Evolutionary conservation across 805 yeast species (phyloP).

Genomic region (Wickerhamomyces pijperi): DNA sequence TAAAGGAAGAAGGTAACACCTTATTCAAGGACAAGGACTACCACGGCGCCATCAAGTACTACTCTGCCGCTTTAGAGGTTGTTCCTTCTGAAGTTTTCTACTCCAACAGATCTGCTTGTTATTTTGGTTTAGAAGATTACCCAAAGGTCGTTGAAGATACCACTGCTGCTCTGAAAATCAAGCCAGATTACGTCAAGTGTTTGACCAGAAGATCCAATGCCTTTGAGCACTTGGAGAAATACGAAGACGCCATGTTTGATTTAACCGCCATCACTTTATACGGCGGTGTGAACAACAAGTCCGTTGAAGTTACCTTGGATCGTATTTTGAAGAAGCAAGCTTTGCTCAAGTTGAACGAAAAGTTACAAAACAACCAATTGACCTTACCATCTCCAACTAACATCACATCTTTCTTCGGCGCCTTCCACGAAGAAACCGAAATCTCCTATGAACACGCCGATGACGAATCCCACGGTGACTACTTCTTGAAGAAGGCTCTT

Average conservation of each 20-base stretch:
- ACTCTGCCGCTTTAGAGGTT: slow-evolving; percentile 65
- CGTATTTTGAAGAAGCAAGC: slow-evolving; percentile 77
- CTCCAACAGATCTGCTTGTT: slow-evolving; percentile 95
- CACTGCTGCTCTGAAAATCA: slow-evolving; percentile 70
- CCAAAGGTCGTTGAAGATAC: slow-evolving; percentile 85
- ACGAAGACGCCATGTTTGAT: slow-evolving; percentile 82
- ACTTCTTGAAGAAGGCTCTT: slow-evolving; percentile 55
- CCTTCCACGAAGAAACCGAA: slow-evolving; percentile 55
- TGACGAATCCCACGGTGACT: slow-evolving; percentile 45
- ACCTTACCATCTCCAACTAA: slow-evolving; percentile 77
- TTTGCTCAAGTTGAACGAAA: slow-evolving; percentile 54
- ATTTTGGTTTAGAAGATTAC: slow-evolving; percentile 67
- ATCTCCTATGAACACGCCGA: slow-evolving; percentile 27
- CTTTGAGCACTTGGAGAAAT: slow-evolving; percentile 69
- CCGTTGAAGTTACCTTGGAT: slow-evolving; percentile 74
- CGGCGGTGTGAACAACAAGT: slow-evolving; percentile 72
- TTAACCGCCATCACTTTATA: slow-evolving; percentile 78
- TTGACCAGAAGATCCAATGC: slow-evolving; percentile 89
- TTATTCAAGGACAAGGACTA: slow-evolving; percentile 61
- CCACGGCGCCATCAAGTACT: slow-evolving; percentile 67
- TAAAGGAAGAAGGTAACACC: slow-evolving; percentile 85
- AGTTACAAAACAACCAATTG: slow-evolving; percentile 25
- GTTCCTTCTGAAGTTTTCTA: slow-evolving; percentile 81
- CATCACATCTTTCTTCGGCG: slow-evolving; percentile 76
- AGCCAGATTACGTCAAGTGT: slow-evolving; percentile 89